These are phyloP conservation scores for Candida sp. DNA, from an alignment of 1,139 yeast genomes.

Conservation along the genomic window DNA sequence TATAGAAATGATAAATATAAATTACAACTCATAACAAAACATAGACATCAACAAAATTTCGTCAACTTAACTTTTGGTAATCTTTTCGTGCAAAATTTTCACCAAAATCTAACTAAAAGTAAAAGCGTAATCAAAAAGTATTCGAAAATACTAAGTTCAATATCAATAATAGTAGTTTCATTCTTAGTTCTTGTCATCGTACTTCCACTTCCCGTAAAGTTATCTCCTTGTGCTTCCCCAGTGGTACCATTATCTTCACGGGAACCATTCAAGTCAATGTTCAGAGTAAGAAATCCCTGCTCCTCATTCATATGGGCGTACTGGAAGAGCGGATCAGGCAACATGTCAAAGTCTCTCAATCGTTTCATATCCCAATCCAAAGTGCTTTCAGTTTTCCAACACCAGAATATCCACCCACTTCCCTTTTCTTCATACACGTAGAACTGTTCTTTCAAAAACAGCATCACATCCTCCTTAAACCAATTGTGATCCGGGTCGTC, in stretches of 20 bases:
- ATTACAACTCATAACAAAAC: background rate
- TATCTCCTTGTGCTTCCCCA: background rate
- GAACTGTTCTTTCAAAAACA: slow-evolving; percentile 23
- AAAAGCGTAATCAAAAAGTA: background rate
- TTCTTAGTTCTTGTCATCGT: background rate
- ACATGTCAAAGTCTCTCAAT: slow-evolving; percentile 9
- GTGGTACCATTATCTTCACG: background rate
- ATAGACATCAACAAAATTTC: background rate
- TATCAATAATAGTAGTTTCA: background rate
- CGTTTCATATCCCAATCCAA: slow-evolving; percentile 25
- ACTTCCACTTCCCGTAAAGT: background rate
- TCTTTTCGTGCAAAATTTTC: background rate
- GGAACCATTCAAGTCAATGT: background rate
- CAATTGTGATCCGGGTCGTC: slow-evolving; percentile 17
- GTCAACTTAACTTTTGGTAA: background rate
- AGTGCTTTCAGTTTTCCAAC: slow-evolving; percentile 46
- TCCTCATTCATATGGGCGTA: background rate
- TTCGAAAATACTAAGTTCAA: background rate
- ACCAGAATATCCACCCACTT: slow-evolving; percentile 49
- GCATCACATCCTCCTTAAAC: slow-evolving; percentile 18
- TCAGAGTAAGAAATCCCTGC: background rate
- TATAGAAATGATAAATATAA: background rate
- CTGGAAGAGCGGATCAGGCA: slow-evolving; percentile 13
- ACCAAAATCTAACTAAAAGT: slow-evolving; percentile 1
- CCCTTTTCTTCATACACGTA: slow-evolving; percentile 19